Conservation (phyloP, 1,139 yeast species). For the Yamadazyma songkhlaensis region DNA sequence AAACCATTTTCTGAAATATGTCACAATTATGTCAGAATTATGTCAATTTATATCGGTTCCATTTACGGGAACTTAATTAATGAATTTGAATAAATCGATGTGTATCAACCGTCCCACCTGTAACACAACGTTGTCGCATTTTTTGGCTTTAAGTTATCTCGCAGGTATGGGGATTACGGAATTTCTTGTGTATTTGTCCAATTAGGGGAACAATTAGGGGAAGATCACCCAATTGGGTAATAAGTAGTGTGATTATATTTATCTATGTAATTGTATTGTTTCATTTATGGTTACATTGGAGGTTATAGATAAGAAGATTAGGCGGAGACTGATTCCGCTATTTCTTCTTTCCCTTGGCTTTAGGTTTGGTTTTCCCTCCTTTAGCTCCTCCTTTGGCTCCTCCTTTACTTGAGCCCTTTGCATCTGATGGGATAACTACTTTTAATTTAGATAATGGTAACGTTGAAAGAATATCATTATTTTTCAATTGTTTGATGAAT, state of each 20-base stretch:
- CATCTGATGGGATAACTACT: conserved; percentile 28
- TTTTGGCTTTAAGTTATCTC: too few relatives aligned
- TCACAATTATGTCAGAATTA: background rate
- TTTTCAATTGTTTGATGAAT: conserved; percentile 53
- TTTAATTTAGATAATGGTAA: conserved; percentile 42
- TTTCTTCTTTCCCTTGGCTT: conserved; percentile 7
- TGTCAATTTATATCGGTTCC: too few relatives aligned
- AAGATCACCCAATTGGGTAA: too few relatives aligned
- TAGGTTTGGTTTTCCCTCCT: background rate
- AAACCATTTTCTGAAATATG: conserved; percentile 13
- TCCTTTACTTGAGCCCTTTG: conserved; percentile 1
- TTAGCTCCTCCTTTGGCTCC: background rate
- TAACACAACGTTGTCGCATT: background rate
- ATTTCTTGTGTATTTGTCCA: too few relatives aligned
- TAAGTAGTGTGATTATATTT: too few relatives aligned
- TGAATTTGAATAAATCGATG: too few relatives aligned
- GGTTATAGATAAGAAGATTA: too few relatives aligned
- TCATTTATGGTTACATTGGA: too few relatives aligned
- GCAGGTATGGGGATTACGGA: too few relatives aligned
- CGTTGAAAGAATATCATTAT: conserved; percentile 40
- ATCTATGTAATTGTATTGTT: too few relatives aligned
- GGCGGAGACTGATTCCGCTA: background rate
- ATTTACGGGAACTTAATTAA: too few relatives aligned
- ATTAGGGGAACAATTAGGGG: too few relatives aligned
- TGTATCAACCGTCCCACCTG: background rate